Evolutionary conservation across 2,329 filamentous ascomycete genomes (phyloP).

Genomic region (Apiospora saccharicola): DNA sequence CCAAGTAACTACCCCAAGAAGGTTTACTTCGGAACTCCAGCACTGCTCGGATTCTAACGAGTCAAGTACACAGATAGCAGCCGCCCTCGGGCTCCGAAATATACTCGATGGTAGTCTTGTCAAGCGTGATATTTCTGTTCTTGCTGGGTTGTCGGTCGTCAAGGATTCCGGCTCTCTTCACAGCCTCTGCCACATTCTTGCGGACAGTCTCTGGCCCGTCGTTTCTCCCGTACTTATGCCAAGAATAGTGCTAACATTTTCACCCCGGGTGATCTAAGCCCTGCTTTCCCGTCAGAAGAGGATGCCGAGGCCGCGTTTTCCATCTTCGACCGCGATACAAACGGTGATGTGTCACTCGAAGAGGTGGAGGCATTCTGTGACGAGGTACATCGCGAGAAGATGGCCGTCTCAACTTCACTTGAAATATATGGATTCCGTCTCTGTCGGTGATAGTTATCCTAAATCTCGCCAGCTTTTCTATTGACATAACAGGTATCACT

Average conservation of each 20-base stretch:
- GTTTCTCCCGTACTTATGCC: constrained; percentile 86
- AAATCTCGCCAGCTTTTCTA: background rate
- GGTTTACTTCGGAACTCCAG: constrained; percentile 77
- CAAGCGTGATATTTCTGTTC: constrained; percentile 32
- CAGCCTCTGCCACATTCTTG: constrained; percentile 47
- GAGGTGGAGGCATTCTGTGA: constrained; percentile 93
- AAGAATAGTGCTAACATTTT: constrained; percentile 79
- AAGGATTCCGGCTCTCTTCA: constrained; percentile 46
- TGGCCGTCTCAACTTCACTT: constrained; percentile 93
- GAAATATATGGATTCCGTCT: constrained; percentile 93
- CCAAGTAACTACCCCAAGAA: constrained; percentile 79
- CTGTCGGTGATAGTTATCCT: too few species aligned
- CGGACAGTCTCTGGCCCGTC: constrained; percentile 50
- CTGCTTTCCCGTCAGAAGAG: constrained; percentile 81
- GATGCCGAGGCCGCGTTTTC: constrained; percentile 88
- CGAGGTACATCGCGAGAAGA: constrained; percentile 92
- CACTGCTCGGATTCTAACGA: constrained; percentile 78
- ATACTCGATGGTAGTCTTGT: constrained; percentile 44
- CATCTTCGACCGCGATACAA: constrained; percentile 96
- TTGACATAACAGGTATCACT: too few species aligned
- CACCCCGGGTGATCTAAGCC: constrained; percentile 76
- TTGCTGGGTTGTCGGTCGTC: constrained; percentile 33
- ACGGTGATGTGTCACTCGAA: constrained; percentile 94
- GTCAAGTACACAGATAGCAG: too few species aligned
- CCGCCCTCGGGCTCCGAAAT: constrained; percentile 41